phyloP scores from a whole-genome alignment of 257 asterid genomes.

The Vinca minor region DNA sequence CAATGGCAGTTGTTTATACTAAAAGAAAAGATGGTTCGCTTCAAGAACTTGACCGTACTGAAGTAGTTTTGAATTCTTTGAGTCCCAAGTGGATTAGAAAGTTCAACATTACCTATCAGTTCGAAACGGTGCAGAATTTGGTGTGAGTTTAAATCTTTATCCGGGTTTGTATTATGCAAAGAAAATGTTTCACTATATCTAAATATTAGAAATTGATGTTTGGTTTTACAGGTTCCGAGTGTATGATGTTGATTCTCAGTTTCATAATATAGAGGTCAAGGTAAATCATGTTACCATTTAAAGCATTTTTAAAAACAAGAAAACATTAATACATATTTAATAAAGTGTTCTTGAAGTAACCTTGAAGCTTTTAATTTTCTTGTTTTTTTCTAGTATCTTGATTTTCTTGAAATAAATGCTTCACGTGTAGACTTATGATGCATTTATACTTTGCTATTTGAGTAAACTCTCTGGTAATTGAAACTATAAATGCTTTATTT shows the following conservation, averaged over 20 bases:
- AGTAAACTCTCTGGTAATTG: background rate
- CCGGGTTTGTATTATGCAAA: constrained; percentile 16
- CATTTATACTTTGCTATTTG: background rate
- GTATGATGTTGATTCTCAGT: constrained; percentile 84
- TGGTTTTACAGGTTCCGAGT: constrained; percentile 58
- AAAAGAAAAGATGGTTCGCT: constrained; percentile 71
- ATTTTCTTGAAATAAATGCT: background rate
- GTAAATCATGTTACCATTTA: constrained; percentile 26
- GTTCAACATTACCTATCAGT: constrained; percentile 62
- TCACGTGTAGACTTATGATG: background rate
- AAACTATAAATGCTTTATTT: background rate
- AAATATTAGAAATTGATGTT: constrained; percentile 21
- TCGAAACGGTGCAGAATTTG: constrained; percentile 87
- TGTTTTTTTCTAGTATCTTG: background rate
- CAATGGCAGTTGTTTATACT: constrained; percentile 72
- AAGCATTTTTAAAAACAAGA: background rate
- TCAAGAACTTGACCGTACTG: constrained; percentile 87
- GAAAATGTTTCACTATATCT: constrained; percentile 11
- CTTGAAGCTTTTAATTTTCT: background rate
- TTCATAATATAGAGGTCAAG: constrained; percentile 69
- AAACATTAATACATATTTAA: background rate
- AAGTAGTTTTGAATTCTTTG: constrained; percentile 85
- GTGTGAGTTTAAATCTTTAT: constrained; percentile 60
- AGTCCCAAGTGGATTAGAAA: constrained; percentile 88
- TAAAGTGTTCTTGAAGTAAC: background rate